Conservation (phyloP, 179 eudicot species). For the Beta corolliflora region DNA sequence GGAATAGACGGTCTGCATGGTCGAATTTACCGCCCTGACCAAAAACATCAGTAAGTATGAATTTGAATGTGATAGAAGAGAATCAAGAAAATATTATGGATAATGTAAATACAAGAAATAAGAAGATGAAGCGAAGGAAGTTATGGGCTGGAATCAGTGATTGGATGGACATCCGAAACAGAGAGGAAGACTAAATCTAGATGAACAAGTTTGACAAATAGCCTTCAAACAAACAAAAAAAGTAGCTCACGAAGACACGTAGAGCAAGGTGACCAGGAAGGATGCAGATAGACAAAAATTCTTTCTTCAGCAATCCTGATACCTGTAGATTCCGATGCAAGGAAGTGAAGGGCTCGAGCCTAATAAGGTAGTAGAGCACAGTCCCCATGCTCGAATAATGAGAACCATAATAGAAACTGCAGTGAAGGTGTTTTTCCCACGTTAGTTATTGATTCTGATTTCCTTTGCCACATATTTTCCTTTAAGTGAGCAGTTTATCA, state of each 20-base stretch:
- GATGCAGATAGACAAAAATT: not conserved
- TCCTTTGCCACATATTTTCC: not conserved
- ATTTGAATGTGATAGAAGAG: not conserved
- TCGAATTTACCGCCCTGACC: conserved; percentile 98
- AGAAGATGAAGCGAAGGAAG: not conserved
- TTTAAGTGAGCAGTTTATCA: not conserved
- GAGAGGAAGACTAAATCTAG: not conserved
- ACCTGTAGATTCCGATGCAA: conserved; percentile 96
- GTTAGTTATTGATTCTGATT: not conserved
- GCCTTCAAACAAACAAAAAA: not conserved
- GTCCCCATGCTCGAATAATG: conserved; percentile 99
- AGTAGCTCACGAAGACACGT: too few relatives aligned
- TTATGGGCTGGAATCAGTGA: too few relatives aligned
- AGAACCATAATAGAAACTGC: conserved; percentile 98
- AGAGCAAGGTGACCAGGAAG: conserved; percentile 10
- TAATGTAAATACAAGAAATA: not conserved
- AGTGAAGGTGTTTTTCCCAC: conserved; percentile 14
- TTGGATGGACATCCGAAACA: too few relatives aligned
- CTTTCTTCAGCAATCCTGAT: not conserved
- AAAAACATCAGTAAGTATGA: conserved; percentile 18
- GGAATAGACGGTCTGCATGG: conserved; percentile 99
- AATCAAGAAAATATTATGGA: not conserved
- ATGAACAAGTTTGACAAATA: not conserved
- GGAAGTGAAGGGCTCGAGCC: conserved; percentile 96
- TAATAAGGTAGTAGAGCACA: conserved; percentile 87